A percentile compares a stretch with the other conserved stretches of the same genome.
These are phyloP conservation scores for Lanmaoa pseudosensibilis DNA, from an alignment of 768 basidiomycete species.

Conservation along the genomic window DNA sequence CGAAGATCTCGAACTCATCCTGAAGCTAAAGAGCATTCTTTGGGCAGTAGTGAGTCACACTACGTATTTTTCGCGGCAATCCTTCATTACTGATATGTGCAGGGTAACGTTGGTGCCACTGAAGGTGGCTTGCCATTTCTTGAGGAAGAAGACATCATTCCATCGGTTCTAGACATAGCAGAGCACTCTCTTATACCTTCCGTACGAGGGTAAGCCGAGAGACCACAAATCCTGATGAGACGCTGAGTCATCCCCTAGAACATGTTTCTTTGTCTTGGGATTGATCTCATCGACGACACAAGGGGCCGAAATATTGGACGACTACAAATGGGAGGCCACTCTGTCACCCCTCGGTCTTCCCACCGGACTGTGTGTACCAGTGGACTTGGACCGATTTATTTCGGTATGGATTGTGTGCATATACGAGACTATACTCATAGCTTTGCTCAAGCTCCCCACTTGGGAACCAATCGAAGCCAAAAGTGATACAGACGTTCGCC, in stretches of 20 bases:
- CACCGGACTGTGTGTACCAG: conserved; percentile 88
- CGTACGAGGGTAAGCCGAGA: conserved; percentile 77
- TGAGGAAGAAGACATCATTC: conserved; percentile 93
- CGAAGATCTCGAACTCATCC: conserved; percentile 78
- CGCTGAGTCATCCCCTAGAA: conserved; percentile 49
- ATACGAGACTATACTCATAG: conserved; percentile 3
- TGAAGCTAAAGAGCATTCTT: conserved; percentile 90
- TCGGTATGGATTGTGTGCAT: conserved; percentile 50
- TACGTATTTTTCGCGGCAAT: not conserved
- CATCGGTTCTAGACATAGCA: conserved; percentile 86
- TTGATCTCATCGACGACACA: conserved; percentile 88
- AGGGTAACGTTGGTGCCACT: conserved; percentile 95
- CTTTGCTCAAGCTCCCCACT: conserved; percentile 57
- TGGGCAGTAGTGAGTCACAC: conserved; percentile 90
- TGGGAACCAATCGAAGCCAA: conserved; percentile 50
- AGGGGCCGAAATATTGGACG: conserved; percentile 91
- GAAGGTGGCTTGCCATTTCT: conserved; percentile 91
- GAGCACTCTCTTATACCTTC: conserved; percentile 88
- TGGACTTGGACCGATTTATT: conserved; percentile 78
- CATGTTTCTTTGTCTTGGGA: conserved; percentile 94
- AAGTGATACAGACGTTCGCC: conserved; percentile 40
- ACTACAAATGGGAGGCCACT: conserved; percentile 92
- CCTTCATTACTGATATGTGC: conserved; percentile 1
- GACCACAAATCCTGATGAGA: not conserved
- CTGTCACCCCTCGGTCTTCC: conserved; percentile 81